Evolutionary conservation across 257 asterid genomes (phyloP), one percentile per base, ranked within the genome.

Genomic region (Solanum lignicaule): DNA sequence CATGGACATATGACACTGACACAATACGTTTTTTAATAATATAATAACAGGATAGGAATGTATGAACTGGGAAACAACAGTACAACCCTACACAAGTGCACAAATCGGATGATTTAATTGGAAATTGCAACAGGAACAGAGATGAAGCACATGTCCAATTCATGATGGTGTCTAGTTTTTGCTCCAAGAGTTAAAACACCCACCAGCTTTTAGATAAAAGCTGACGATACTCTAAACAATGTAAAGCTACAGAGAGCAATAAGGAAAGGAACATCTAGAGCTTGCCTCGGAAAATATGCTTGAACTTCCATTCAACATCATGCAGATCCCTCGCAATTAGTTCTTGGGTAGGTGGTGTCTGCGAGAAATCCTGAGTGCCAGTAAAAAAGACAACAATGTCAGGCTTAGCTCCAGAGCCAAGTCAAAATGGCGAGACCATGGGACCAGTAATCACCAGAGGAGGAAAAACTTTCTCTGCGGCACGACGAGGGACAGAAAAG

Each of bases 381-480:
- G 75, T 86, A 88, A 81, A 84, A 79, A 69, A 14, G 48, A 38
- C 76, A 71, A 82, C 8, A 48, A 36, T 74, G 29, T 58, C 65
- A 87, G 85, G 87, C 88, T 60, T 86, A 87, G 35, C 58, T 82
- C 73, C 14, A 62, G 55, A 78, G 81, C 25, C 52, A 38, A 23
- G 68, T 83, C 68, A 43, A 52, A 88, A 69, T 69, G 85, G 46
- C 52, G 73, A 23, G 29, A 87, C 11, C 68, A 86, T 41, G 33
- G 84, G 76, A 78, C 16, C 38, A 73, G 23, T 75, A n/a, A 86
- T 90, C 90, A 96, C 99, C 98, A 96, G 87, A 72, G 98, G 99
- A 15, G 99, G 99, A 88, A 96, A 96, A 89, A 96, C 99, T 96
- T 96, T 96, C 94, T 96, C 99, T 5, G 98, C 99, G 88, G 99